Base-by-base conservation (phyloP, 2,329 filamentous ascomycete species). In the Gnomoniopsis sp. region DNA sequence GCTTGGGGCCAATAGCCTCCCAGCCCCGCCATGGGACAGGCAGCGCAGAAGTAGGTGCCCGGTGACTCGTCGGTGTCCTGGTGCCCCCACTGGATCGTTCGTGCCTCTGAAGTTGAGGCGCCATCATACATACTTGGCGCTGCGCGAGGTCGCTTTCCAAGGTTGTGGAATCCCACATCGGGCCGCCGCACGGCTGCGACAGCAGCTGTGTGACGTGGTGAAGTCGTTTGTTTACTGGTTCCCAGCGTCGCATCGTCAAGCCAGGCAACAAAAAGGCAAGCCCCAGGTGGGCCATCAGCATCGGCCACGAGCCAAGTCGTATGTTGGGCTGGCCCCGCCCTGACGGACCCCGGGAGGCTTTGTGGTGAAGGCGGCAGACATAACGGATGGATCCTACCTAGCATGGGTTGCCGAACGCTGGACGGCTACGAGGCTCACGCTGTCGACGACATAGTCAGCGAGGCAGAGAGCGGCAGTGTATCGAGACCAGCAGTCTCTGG, bases 171-270 rank as follows among this genome's bases (percentile, higher is more conserved):
- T 51, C 36, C 36, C 48, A 56, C 36, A 19, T 50, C 46, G 38
- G 53, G 52, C 49, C 23, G 52, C 46, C 15, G 34, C 48, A 52
- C 22, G 44, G 49, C 56, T 54, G 56, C 51, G 30, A 54, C 33
- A 50, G 23, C 56, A 21, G 44, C 38, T 41, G 51, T 49, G 53
- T 19, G 49, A 55, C 53, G 30, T n/a, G 21, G 44, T 36, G 33
- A 11, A 34, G 23, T 11, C 17, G n/a, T n/a, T 19, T 19, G 53
- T 11, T 49, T 46, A 23, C 30, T 49, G 30, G 33, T 23, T 36
- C 19, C 15, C 44, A 47, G 46, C 36, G 30, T 47, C 30, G 53
- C 44, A 49, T 49, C 12, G 1, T 17, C n/a, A 22, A 47, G 22
- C 26, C 8, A 4, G 26, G 26, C 26, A 30, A 21, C 23, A 36